These are phyloP conservation scores for Mucor irregularis DNA, from an alignment of 371 early-diverging fungal genomes.

Conservation along the genomic window DNA sequence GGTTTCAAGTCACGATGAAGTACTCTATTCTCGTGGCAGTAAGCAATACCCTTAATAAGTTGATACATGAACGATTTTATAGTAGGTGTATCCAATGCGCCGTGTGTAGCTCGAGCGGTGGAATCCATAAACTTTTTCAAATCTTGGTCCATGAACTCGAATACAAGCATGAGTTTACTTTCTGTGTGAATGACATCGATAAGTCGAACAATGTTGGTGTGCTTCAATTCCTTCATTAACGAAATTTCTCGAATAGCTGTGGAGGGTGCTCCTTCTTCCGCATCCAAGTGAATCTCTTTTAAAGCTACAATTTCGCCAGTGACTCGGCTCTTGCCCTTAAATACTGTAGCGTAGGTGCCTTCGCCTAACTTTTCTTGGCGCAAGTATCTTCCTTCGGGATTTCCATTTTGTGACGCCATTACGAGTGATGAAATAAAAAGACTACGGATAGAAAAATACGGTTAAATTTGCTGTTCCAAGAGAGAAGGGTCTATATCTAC, in stretches of 20 bases:
- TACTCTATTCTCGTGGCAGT: constrained; percentile 93
- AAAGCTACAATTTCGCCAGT: constrained; percentile 95
- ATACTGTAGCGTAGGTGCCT: constrained; percentile 99
- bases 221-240: constrained; percentile 91
- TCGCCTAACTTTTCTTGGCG: constrained; percentile 94
- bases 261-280: constrained; percentile 94
- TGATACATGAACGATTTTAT: constrained; percentile 87
- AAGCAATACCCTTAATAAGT: constrained; percentile 86
- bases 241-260: constrained; percentile 97
- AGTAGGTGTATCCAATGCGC: constrained; percentile 65
- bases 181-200: constrained; percentile 98
- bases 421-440: neutral
- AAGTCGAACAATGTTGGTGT: constrained; percentile 87
- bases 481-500: no score
- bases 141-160: constrained; percentile 98
- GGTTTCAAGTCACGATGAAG: constrained; percentile 98
- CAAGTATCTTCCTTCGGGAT: constrained; percentile 62
- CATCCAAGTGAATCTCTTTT: constrained; percentile 92
- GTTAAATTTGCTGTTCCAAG: no score
- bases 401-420: constrained; percentile 24
- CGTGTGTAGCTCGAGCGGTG: constrained; percentile 60
- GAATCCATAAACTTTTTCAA: constrained; percentile 95
- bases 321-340: constrained; percentile 88
- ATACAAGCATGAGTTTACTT: constrained; percentile 95
- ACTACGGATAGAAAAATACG: no score